Conservation (phyloP, 2,329 filamentous ascomycete species). For the Blastomyces silverae region DNA sequence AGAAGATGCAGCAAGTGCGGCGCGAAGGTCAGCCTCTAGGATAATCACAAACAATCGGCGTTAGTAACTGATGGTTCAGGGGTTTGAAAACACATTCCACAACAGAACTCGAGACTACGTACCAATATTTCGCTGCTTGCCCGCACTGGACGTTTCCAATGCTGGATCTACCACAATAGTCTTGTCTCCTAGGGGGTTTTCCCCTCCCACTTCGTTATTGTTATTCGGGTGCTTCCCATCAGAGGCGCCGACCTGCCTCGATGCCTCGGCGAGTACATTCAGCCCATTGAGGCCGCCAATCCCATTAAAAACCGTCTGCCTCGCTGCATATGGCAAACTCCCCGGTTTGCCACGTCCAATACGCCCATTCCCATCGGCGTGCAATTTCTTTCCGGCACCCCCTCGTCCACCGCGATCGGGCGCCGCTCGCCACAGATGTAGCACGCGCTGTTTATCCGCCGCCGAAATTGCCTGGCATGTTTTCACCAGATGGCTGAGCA, state of each 20-base stretch:
- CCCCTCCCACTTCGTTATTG: slow-evolving; percentile 27
- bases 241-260: slow-evolving; percentile 61
- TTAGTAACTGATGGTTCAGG: slow-evolving; percentile 10
- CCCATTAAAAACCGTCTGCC: slow-evolving; percentile 33
- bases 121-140: slow-evolving; percentile 16
- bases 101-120: not conserved
- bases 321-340: slow-evolving; percentile 42
- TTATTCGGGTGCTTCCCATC: slow-evolving; percentile 41
- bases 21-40: slow-evolving; percentile 10
- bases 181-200: slow-evolving; percentile 12
- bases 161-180: slow-evolving; percentile 40
- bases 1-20: slow-evolving; percentile 7
- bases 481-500: slow-evolving; percentile 75
- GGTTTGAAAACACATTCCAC: not conserved
- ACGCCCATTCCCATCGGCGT: slow-evolving; percentile 27
- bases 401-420: slow-evolving; percentile 45
- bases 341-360: slow-evolving; percentile 34
- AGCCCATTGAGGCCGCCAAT: slow-evolving; percentile 63
- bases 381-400: not conserved
- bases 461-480: slow-evolving; percentile 75
- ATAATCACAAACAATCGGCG: not conserved
- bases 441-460: slow-evolving; percentile 66
- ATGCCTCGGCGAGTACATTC: slow-evolving; percentile 82
- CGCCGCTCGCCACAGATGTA: slow-evolving; percentile 65
- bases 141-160: slow-evolving; percentile 29